phyloP scores from a whole-genome alignment of 139 green algal species.

The Trebouxia sp. region DNA sequence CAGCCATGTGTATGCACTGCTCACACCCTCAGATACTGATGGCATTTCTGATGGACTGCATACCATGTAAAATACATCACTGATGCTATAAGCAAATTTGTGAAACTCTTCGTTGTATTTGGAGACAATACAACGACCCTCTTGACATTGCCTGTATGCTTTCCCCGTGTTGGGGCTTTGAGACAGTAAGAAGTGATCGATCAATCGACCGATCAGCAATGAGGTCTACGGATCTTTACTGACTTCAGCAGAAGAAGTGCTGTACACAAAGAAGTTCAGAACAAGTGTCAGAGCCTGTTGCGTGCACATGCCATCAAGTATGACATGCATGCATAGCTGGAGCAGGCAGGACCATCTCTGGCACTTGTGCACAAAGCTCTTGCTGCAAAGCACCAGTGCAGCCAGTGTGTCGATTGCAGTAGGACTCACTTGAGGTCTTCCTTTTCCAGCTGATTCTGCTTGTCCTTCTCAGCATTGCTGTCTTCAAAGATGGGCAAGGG shows the following conservation, averaged over 20 bases:
- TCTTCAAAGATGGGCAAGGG: conserved; percentile 61
- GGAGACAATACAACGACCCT: too few relatives aligned
- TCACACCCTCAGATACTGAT: neutral
- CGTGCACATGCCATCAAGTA: neutral
- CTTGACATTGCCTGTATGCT: too few relatives aligned
- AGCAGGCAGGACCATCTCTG: neutral
- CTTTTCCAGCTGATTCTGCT: neutral
- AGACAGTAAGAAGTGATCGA: too few relatives aligned
- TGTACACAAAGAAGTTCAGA: neutral
- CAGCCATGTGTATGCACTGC: neutral
- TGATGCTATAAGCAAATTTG: too few relatives aligned
- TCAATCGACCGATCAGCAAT: too few relatives aligned
- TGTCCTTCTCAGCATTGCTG: conserved; percentile 14
- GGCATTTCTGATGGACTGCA: neutral
- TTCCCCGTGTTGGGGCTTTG: too few relatives aligned
- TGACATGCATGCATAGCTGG: neutral
- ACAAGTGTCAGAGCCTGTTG: neutral
- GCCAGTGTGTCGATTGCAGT: too few relatives aligned
- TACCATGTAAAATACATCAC: too few relatives aligned
- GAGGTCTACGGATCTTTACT: neutral
- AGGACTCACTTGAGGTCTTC: neutral
- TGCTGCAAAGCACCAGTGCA: neutral
- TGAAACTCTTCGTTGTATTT: too few relatives aligned
- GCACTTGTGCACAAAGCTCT: neutral
- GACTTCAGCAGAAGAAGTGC: too few relatives aligned